A percentile compares a stretch with the other conserved stretches of the same genome.
Evolutionary conservation across 345 rosid genomes (phyloP).

Genomic region (Abelmoschus esculentus): DNA sequence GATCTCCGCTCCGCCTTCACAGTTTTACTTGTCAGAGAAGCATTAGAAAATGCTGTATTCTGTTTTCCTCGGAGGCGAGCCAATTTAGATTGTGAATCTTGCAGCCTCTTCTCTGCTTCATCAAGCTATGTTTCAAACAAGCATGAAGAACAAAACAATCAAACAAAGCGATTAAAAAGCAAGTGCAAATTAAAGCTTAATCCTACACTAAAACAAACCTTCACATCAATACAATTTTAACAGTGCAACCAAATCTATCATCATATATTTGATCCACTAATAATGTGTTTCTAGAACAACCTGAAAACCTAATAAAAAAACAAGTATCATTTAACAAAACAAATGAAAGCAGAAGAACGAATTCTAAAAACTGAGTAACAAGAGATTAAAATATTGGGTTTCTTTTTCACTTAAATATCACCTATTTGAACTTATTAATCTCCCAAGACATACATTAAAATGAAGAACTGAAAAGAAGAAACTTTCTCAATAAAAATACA

Average conservation of each 20-base stretch:
- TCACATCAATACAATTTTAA: not conserved
- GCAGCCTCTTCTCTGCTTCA: constrained; percentile 54
- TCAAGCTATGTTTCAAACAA: constrained; percentile 40
- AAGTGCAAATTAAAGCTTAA: not conserved
- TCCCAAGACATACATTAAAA: not conserved
- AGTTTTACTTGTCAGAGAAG: constrained; percentile 18
- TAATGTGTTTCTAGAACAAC: not conserved
- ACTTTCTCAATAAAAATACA: not conserved
- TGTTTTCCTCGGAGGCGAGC: constrained; percentile 43
- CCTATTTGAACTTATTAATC: not conserved
- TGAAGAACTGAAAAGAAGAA: not conserved
- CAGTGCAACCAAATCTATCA: not conserved
- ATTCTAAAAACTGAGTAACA: not conserved
- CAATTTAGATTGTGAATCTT: constrained; percentile 47
- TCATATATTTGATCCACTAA: not conserved
- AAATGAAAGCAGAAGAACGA: not conserved
- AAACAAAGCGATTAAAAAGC: not conserved
- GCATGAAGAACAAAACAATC: not conserved
- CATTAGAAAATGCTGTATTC: constrained; percentile 17
- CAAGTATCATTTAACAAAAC: not conserved
- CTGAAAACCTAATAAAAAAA: not conserved
- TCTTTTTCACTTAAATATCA: not conserved
- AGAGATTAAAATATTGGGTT: not conserved
- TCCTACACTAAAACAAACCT: not conserved
- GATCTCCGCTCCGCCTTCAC: constrained; percentile 29